Evolutionary conservation across 768 basidiomycete species (phyloP).

Genomic region (Chalciporus piperatus): DNA sequence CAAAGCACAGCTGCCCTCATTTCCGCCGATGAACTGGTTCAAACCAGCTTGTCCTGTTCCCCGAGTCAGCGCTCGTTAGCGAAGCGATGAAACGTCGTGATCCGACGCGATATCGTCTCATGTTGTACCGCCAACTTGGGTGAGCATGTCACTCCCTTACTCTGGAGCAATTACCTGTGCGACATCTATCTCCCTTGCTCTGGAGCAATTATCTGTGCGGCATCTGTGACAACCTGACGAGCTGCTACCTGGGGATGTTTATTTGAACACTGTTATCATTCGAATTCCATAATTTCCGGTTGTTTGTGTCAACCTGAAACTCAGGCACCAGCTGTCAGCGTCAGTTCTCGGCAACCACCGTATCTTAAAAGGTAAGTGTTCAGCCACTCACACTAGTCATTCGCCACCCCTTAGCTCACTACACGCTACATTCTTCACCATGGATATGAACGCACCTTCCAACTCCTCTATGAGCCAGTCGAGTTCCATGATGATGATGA

Average conservation of each 20-base stretch:
- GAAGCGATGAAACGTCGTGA: not conserved
- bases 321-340: not conserved
- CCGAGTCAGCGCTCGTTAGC: slow-evolving; percentile 4
- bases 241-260: not conserved
- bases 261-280: not conserved
- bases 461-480: slow-evolving; percentile 9
- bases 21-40: slow-evolving; percentile 1
- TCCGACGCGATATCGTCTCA: not conserved
- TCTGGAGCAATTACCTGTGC: not conserved
- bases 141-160: not conserved
- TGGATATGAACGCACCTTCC: slow-evolving; percentile 5
- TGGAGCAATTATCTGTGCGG: not conserved
- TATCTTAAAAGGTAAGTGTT: not conserved
- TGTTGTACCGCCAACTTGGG: not conserved
- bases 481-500: slow-evolving; percentile 43
- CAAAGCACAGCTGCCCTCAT: no score
- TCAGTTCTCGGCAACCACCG: not conserved
- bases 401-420: not conserved
- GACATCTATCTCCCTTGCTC: not conserved
- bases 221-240: not conserved
- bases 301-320: not conserved
- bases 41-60: slow-evolving; percentile 5
- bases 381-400: not conserved
- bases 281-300: not conserved
- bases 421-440: slow-evolving; percentile 6